Evolutionary conservation across 805 yeast genomes (phyloP).

Genomic region (Candida wancherniae): DNA sequence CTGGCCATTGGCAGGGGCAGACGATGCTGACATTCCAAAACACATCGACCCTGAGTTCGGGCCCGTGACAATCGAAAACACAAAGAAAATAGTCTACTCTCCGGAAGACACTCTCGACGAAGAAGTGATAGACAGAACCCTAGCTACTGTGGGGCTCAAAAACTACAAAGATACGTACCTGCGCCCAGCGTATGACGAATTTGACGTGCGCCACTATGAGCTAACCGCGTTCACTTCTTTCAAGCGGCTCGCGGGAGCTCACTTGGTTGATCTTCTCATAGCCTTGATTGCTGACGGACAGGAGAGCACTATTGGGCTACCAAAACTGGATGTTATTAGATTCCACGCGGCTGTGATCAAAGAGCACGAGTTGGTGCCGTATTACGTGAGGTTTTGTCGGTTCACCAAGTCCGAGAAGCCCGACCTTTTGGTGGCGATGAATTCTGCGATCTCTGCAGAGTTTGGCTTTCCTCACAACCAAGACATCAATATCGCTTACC

Average conservation of each 20-base stretch:
- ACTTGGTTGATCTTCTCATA: slow-evolving; percentile 20
- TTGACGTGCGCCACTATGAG: slow-evolving; percentile 27
- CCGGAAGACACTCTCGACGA: slow-evolving; percentile 16
- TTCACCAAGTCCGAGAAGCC: slow-evolving; percentile 26
- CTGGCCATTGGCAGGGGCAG: slow-evolving; percentile 18
- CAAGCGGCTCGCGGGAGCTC: slow-evolving; percentile 35
- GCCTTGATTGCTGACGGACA: no score
- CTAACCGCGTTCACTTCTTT: slow-evolving; percentile 52
- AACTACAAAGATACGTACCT: slow-evolving; percentile 1
- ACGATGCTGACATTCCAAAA: slow-evolving; percentile 25
- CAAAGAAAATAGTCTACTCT: slow-evolving; percentile 16
- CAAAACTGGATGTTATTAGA: slow-evolving; percentile 6
- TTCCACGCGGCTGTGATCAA: slow-evolving; percentile 40
- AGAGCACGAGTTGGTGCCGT: slow-evolving; percentile 46
- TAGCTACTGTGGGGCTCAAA: slow-evolving; percentile 26
- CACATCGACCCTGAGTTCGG: slow-evolving; percentile 19
- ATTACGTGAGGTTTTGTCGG: slow-evolving; percentile 39
- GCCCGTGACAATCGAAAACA: slow-evolving; percentile 13
- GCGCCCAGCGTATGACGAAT: slow-evolving; percentile 1
- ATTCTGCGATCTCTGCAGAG: no score
- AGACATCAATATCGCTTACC: no score
- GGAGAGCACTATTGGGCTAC: slow-evolving; percentile 1
- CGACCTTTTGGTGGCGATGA: slow-evolving; percentile 15
- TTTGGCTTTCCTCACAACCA: no score
- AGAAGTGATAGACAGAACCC: slow-evolving; percentile 18